phyloP scores from a whole-genome alignment of 306 rosid species.

The Lagenaria siceraria region DNA sequence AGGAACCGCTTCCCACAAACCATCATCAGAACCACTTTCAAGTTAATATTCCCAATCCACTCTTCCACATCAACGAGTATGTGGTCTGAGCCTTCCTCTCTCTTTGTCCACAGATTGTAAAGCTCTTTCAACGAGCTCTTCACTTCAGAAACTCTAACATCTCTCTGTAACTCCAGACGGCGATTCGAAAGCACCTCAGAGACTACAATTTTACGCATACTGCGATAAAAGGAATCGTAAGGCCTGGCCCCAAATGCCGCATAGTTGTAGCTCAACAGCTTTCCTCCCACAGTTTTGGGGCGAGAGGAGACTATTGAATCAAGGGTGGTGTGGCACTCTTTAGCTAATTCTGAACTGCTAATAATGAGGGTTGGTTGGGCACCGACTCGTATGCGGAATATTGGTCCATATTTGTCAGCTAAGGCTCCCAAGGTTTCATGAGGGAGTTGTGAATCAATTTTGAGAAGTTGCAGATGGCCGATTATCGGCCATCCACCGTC shows the following conservation, averaged over 20 bases:
- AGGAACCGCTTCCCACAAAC: constrained; percentile 20
- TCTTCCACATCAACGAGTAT: constrained; percentile 6
- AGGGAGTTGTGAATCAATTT: constrained; percentile 12
- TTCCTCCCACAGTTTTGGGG: not conserved
- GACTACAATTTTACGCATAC: constrained; percentile 23
- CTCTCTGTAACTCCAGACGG: constrained; percentile 18
- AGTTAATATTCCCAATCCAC: constrained; percentile 23
- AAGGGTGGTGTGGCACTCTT: constrained; percentile 29
- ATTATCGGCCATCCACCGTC: constrained; percentile 56
- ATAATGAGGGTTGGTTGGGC: constrained; percentile 16
- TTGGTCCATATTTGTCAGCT: constrained; percentile 29
- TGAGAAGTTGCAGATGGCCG: constrained; percentile 40
- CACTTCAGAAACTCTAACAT: constrained; percentile 19
- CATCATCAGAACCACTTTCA: constrained; percentile 32
- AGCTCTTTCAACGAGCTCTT: constrained; percentile 16
- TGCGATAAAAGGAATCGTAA: constrained; percentile 28
- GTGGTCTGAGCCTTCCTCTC: not conserved
- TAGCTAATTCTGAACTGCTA: constrained; percentile 24
- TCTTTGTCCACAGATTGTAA: constrained; percentile 8
- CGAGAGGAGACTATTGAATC: constrained; percentile 20
- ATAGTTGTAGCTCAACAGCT: constrained; percentile 22
- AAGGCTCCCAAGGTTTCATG: constrained; percentile 31
- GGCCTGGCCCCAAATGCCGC: constrained; percentile 26
- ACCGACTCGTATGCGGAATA: constrained; percentile 23
- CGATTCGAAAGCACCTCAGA: constrained; percentile 30